Percentiles rank a stretch among this genome's conserved stretches.
These are phyloP conservation scores for Pezizomycotina sp. DNA, from an alignment of 2,329 filamentous ascomycete genomes.

Conservation along the genomic window DNA sequence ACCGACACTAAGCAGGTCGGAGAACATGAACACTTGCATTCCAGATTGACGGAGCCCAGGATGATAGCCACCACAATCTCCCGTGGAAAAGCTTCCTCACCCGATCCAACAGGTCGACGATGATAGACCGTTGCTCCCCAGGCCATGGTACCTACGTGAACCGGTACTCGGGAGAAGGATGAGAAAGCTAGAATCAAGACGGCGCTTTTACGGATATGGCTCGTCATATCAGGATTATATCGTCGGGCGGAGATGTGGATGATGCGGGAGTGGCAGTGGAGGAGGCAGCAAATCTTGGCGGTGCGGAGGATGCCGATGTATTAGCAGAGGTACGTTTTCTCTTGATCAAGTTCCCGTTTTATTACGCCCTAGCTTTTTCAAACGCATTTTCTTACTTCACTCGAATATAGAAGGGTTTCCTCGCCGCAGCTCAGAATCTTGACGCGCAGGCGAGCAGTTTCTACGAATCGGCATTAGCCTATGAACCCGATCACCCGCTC, in stretches of 20 bases:
- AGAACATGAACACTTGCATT: too few species aligned
- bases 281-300: conserved; percentile 66
- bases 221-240: conserved; percentile 79
- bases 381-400: conserved; percentile 19
- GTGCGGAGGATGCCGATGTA: conserved; percentile 44
- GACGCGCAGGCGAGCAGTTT: conserved; percentile 55
- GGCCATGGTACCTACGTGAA: conserved; percentile 22
- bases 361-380: neutral
- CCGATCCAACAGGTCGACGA: conserved; percentile 22
- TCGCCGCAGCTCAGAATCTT: conserved; percentile 44
- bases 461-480: conserved; percentile 68
- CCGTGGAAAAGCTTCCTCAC: conserved; percentile 19
- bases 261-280: conserved; percentile 64
- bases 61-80: conserved; percentile 21
- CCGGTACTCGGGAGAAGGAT: conserved; percentile 22
- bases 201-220: conserved; percentile 64
- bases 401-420: conserved; percentile 43
- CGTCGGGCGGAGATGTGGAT: conserved; percentile 59
- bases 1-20: too few species aligned
- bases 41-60: too few species aligned
- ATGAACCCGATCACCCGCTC: conserved; percentile 60
- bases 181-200: conserved; percentile 29
- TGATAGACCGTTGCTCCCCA: conserved; percentile 20
- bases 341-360: conserved; percentile 2
- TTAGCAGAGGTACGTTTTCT: conserved; percentile 52